Conservation (phyloP, 176 grass and related monocot species). For the Elaeis guineensis region DNA sequence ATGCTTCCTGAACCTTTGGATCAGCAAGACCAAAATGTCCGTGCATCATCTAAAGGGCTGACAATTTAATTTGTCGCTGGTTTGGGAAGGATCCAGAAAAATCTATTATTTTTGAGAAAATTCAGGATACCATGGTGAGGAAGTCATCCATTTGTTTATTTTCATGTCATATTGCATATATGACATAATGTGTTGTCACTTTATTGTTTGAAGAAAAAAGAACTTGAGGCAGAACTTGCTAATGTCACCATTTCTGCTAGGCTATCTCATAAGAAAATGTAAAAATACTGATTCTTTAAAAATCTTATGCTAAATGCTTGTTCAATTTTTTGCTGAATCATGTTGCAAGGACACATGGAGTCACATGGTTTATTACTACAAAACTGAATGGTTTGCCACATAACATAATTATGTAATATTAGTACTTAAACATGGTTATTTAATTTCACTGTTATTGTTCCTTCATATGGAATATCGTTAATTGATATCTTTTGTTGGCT, state of each 20-base stretch:
- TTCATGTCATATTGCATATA: slow-evolving; percentile 6
- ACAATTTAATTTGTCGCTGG: slow-evolving; percentile 90
- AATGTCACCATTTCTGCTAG: slow-evolving; percentile 72
- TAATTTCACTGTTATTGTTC: too few relatives aligned
- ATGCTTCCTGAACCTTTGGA: slow-evolving; percentile 99
- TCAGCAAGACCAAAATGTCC: too few relatives aligned
- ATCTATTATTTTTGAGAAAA: slow-evolving; percentile 95
- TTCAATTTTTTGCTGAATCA: too few relatives aligned
- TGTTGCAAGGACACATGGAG: too few relatives aligned
- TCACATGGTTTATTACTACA: too few relatives aligned
- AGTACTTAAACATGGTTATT: too few relatives aligned
- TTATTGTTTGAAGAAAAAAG: slow-evolving; percentile 82
- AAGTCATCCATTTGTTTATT: slow-evolving; percentile 3
- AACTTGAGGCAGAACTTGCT: slow-evolving; percentile 82
- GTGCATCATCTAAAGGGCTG: too few relatives aligned
- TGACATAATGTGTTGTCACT: slow-evolving; percentile 8
- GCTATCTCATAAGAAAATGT: slow-evolving; percentile 97
- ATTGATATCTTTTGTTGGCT: too few relatives aligned
- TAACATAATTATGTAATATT: too few relatives aligned
- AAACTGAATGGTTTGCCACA: too few relatives aligned
- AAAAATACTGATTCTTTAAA: not conserved
- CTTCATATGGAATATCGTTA: too few relatives aligned
- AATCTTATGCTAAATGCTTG: too few relatives aligned
- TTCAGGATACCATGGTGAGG: slow-evolving; percentile 89
- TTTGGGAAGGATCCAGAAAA: slow-evolving; percentile 95